These are phyloP conservation scores for Fusarium sp. DNA, from an alignment of 2,329 filamentous ascomycete species.

Conservation along the genomic window DNA sequence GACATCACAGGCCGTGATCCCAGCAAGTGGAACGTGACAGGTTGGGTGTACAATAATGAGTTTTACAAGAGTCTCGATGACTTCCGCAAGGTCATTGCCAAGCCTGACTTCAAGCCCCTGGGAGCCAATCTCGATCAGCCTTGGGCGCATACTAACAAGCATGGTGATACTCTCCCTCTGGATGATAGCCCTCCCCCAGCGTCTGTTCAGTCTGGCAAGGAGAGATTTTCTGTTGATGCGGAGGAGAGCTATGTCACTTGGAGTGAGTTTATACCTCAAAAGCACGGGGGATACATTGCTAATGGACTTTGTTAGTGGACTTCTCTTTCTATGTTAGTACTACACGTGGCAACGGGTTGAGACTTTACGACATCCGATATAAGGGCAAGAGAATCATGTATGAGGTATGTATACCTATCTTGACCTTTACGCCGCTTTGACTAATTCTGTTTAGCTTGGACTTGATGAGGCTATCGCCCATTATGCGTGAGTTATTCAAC, in stretches of 20 bases:
- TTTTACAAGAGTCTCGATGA: not conserved
- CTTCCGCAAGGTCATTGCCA: not conserved
- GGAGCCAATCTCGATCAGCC: not conserved
- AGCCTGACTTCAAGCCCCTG: not conserved
- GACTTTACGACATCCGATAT: not conserved
- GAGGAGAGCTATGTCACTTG: not conserved
- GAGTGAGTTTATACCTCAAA: not conserved
- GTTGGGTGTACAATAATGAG: not conserved
- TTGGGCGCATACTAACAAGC: not conserved
- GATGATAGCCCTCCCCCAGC: not conserved
- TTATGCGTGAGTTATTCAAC: not conserved
- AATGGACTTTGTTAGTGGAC: not conserved
- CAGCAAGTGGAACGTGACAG: not conserved
- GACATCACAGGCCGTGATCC: not conserved
- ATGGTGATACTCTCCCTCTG: not conserved
- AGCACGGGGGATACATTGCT: no score
- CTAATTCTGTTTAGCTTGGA: not conserved
- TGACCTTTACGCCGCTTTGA: fast-evolving
- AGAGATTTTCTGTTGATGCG: not conserved
- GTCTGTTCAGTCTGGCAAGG: not conserved
- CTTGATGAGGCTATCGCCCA: not conserved
- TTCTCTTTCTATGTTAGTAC: not conserved
- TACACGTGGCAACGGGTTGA: not conserved
- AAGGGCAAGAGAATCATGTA: not conserved
- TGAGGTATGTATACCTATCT: not conserved